Base-by-base conservation (phyloP, 139 green algal genomes). In the Chlorella sp. region DNA sequence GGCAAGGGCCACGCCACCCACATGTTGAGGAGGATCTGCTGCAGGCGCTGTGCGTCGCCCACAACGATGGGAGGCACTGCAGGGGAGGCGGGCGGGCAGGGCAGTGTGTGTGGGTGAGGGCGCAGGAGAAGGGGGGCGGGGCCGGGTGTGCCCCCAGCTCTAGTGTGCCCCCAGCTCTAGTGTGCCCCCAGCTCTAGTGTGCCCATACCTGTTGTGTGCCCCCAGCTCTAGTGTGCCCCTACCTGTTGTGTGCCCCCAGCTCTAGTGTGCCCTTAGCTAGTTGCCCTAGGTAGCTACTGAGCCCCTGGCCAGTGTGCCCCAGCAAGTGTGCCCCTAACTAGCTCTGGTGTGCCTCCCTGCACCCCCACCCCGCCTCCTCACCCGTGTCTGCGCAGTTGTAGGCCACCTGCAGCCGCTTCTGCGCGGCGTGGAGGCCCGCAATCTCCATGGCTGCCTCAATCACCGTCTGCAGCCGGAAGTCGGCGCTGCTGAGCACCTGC, bases 381-480 rank as follows among this genome's bases (percentile, higher is more conserved):
- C 84, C 84, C 32, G 84, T 68, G 21, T 80, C 78, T 5, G 89
- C 86, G 30, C 97, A 91, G 89, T 96, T 91, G 91, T 97, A 97
- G 0, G 94, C 94, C 53, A 97, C 92, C 90, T 98, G 95, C 86
- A 98, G 88, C 61, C 94, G 90, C 79, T 96, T 96, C 87, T 95
- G 92, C 18, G 93, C 93, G 19, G 96, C 96, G 66, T 94, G 90
- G 81, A 97, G 86, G 37, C 95, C 96, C 15, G 94, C 95, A 91
- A 98, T 98, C 86, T 98, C 96, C 94, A 98, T 95, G 3, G 96
- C 95, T 24, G 95, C 95, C 91, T 97, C 96, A 3, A 98, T 95
- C 57, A 96, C 95, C 7, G 91, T 94, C 88, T 96, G 92, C 86
- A 98, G 92, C 77, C 92, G 86, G 92, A 98, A 98, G 48, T 93